These are phyloP conservation scores for Salisapilia sapeloensis DNA, from an alignment of 352 stramenopile species.

Conservation along the genomic window DNA sequence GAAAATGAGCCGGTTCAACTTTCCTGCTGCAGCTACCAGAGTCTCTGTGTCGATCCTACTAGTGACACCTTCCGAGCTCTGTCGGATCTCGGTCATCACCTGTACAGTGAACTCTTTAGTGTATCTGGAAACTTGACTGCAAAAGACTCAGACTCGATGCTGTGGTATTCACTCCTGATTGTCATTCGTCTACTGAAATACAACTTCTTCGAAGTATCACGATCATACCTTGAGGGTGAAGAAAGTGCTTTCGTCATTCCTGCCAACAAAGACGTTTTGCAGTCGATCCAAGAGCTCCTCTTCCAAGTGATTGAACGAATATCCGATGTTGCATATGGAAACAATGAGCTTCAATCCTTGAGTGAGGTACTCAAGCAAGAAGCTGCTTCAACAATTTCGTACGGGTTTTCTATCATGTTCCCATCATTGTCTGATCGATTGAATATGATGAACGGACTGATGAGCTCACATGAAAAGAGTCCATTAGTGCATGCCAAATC, in stretches of 20 bases:
- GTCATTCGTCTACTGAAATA: conserved; percentile 62
- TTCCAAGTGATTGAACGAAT: conserved; percentile 51
- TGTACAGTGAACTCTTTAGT: conserved; percentile 12
- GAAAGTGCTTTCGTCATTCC: conserved; percentile 54
- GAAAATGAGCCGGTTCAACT: conserved; percentile 64
- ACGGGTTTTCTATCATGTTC: conserved; percentile 66
- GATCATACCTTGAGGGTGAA: conserved; percentile 37
- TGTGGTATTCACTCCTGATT: conserved; percentile 60
- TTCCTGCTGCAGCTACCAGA: conserved; percentile 55
- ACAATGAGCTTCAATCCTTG: conserved; percentile 31
- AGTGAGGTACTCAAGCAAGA: conserved; percentile 71
- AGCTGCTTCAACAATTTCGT: conserved; percentile 53
- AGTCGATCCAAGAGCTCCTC: conserved; percentile 38
- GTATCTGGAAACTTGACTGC: conserved; percentile 2
- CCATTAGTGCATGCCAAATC: conserved; percentile 4
- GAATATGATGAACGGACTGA: conserved; percentile 63
- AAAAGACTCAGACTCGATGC: conserved; percentile 1
- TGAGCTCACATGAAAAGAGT: too few species aligned
- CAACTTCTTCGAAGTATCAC: conserved; percentile 80
- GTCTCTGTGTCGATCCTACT: conserved; percentile 66
- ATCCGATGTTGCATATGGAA: conserved; percentile 3
- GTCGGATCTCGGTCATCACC: conserved; percentile 22
- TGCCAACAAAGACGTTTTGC: conserved; percentile 33
- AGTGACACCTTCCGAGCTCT: conserved; percentile 52
- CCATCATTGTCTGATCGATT: conserved; percentile 62